Percentiles rank a stretch among this genome's conserved stretches.
phyloP scores from a whole-genome alignment of 257 asterid genomes.

The Solanum medicagineum region DNA sequence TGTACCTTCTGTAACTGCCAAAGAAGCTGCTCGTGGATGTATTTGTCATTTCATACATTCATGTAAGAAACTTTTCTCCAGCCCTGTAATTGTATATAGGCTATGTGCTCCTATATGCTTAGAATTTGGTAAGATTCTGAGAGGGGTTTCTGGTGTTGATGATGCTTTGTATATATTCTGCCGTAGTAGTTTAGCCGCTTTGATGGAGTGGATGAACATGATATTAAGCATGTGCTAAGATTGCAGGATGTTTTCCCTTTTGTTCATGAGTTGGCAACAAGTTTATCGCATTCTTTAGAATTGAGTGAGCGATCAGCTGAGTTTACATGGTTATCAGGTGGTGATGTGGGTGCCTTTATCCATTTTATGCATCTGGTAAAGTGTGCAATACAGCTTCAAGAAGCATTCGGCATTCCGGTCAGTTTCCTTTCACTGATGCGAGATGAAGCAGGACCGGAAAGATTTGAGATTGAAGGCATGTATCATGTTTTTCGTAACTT shows the following conservation, averaged over 20 bases:
- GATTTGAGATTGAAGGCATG: not conserved
- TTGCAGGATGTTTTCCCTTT: constrained; percentile 43
- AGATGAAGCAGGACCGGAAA: no score
- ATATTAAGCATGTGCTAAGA: constrained; percentile 10
- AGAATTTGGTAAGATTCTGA: no score
- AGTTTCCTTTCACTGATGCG: constrained; percentile 9
- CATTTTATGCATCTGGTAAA: constrained; percentile 28
- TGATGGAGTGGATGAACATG: not conserved
- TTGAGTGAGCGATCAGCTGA: constrained; percentile 9
- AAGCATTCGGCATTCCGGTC: constrained; percentile 10
- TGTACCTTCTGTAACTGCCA: no score
- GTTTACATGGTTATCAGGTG: constrained; percentile 9
- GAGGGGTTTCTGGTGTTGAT: no score
- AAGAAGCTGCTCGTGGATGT: no score
- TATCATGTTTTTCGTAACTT: not conserved
- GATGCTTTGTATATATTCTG: constrained; percentile 24
- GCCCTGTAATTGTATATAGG: no score
- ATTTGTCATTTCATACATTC: no score
- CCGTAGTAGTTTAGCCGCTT: constrained; percentile 21
- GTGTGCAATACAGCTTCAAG: constrained; percentile 10
- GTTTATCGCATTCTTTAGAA: constrained; percentile 22
- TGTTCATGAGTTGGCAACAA: constrained; percentile 39
- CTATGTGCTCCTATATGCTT: no score
- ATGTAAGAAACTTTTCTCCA: no score
- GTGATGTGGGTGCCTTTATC: constrained; percentile 46